Conservation (phyloP, 2,329 filamentous ascomycete genomes). For the Exophiala alcalophila region DNA sequence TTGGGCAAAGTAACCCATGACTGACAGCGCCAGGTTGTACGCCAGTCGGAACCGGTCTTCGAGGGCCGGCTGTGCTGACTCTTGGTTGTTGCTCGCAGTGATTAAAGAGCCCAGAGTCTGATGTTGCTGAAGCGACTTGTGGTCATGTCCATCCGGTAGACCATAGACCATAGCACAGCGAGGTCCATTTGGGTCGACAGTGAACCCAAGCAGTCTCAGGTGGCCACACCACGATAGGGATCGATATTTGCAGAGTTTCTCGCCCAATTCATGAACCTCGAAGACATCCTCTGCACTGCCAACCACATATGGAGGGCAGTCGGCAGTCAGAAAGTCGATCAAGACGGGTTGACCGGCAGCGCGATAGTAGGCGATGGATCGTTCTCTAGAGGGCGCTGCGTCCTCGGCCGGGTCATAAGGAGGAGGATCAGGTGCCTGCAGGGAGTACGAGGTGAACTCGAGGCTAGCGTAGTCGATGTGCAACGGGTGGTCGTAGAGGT, state of each 20-base stretch:
- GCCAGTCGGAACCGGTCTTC: constrained; percentile 62
- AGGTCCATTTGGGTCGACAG: constrained; percentile 25
- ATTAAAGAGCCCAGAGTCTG: constrained; percentile 28
- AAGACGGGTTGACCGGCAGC: constrained; percentile 24
- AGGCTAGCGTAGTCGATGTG: constrained; percentile 29
- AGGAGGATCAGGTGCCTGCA: constrained; percentile 27
- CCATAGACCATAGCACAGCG: constrained; percentile 31
- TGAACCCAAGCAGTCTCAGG: constrained; percentile 43
- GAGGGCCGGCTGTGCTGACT: constrained; percentile 44
- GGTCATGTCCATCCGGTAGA: constrained; percentile 26
- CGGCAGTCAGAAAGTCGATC: constrained; percentile 27
- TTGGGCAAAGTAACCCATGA: constrained; percentile 56
- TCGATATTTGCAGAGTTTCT: constrained; percentile 22
- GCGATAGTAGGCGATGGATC: constrained; percentile 27
- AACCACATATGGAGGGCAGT: constrained; percentile 23
- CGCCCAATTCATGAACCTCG: constrained; percentile 27
- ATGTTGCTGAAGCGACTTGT: constrained; percentile 24
- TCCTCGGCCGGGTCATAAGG: constrained; percentile 28
- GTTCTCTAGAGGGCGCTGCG: constrained; percentile 15
- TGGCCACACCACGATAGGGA: constrained; percentile 29
- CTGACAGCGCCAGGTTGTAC: constrained; percentile 56
- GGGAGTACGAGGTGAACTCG: constrained; percentile 22
- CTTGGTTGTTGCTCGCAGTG: constrained; percentile 33
- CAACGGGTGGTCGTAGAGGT: constrained; percentile 27
- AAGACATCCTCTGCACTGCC: constrained; percentile 28